Conservation (phyloP, 2,329 filamentous ascomycete species). For the Botryotinia convoluta region DNA sequence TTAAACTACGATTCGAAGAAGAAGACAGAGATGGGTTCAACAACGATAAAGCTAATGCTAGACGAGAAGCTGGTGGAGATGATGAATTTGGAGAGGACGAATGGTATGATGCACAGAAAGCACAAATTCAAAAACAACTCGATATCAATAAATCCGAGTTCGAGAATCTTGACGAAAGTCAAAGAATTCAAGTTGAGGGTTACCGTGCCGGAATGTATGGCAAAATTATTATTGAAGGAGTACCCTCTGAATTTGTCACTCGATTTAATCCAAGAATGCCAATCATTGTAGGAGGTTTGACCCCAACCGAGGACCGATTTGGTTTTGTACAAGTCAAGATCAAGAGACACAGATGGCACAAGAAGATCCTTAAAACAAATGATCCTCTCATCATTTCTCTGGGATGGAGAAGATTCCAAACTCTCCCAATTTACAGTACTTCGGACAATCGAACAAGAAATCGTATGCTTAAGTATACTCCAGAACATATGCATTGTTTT, state of each 20-base stretch:
- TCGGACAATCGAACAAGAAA: conserved; percentile 91
- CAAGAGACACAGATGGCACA: conserved; percentile 98
- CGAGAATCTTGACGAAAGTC: conserved; percentile 78
- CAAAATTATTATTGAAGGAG: conserved; percentile 82
- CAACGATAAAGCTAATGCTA: conserved; percentile 79
- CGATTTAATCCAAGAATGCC: conserved; percentile 81
- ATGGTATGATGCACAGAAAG: conserved; percentile 98
- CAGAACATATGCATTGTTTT: conserved; percentile 99
- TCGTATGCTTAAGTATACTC: conserved; percentile 98
- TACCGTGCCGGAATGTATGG: conserved; percentile 91
- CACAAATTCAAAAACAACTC: conserved; percentile 88
- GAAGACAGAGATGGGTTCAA: conserved; percentile 96
- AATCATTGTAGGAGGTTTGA: conserved; percentile 85
- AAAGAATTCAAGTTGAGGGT: conserved; percentile 82
- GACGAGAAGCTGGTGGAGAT: conserved; percentile 63
- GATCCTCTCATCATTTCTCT: conserved; percentile 96
- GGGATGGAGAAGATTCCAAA: conserved; percentile 94
- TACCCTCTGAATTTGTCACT: conserved; percentile 85
- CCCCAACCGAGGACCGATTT: conserved; percentile 90
- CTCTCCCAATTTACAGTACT: conserved; percentile 88
- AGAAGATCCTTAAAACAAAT: conserved; percentile 97
- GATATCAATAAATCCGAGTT: conserved; percentile 97
- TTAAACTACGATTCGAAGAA: conserved; percentile 92
- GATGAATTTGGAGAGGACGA: conserved; percentile 93
- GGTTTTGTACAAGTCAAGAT: conserved; percentile 94